Base-by-base conservation (phyloP, 768 basidiomycete genomes). In the Pleurotus cornucopiae region DNA sequence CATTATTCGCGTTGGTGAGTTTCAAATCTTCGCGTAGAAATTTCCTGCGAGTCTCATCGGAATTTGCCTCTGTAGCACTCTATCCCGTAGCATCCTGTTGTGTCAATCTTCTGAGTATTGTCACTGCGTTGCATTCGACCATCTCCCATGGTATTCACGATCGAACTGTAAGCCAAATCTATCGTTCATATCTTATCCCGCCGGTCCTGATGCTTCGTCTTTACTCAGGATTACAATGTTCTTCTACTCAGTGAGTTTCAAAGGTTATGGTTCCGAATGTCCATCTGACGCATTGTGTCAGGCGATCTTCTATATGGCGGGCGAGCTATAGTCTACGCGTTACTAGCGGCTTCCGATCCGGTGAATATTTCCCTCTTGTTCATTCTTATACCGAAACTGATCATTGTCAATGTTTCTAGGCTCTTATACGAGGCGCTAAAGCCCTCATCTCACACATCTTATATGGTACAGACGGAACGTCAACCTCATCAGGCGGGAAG, bases 301-400 rank as follows among this genome's bases (percentile, higher is more conserved):
- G 46, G 46, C n/a, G 23, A 48, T 48, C 26, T 48, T n/a, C 21
- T 48, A 23, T 48, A 48, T n/a, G 46, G 46, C 14, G 46, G 46
- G 13, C 18, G 46, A 13, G 23, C 46, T 11, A 37, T 62, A 7
- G n/a, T 62, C 1, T 62, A 62, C 26, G 61, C 56, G 2, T 41
- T 57, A 18, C 34, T 61, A 2, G 52, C 60, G 2, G 55, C 52
- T 11, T 44, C 56, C 3, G 60, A 61, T 21, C 60, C 60, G 16
- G 60, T 61, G 14, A 39, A 58, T 51, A n/a, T 30, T 25, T 48
- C 46, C 13, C 46, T 13, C 23, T 21, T n/a, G 14, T 18, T 48
- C 46, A 20, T 21, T 5, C 14, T 18, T 21, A 25, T 3, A 6
- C 5, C 46, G 5, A 21, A 25, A 25, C 25, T n/a, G 20, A 23